Base-by-base conservation (phyloP, 805 yeast species). In the Kazachstania psychrophila region DNA sequence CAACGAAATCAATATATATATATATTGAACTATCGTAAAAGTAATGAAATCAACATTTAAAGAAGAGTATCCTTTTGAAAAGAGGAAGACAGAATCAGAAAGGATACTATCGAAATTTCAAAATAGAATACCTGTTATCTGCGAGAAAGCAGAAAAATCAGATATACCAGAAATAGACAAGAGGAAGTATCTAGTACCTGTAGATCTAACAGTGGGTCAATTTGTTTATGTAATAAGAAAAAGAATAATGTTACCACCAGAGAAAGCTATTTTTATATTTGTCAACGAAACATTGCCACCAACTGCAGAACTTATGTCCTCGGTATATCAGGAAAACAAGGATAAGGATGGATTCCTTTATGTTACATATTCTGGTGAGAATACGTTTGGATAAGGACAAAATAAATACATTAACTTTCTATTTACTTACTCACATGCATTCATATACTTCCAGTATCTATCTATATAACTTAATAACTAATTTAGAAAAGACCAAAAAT, bases 301-400 rank as follows among this genome's bases (percentile, higher is more conserved):
- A 32, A 92, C 98, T 3, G 96, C 97, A 15, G 95, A 97, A 13
- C 73, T 92, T 48, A 86, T 92, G 92, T 81, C 94, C 51, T 74
- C 92, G 17, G 82, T 92, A 46, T 92, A 92, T 58, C 94, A 88
- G 54, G 96, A 92, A 62, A 95, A 92, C 64, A 87, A 87, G 66
- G 98, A 92, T 58, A 89, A 89, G 56, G 98, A 92, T 60, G 98
- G 98, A 25, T 92, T 92, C 64, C 75, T 92, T 56, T 92, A 92
- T 64, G 89, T 92, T 46, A 75, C 94, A 45, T 89, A 89, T 66
- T 84, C 96, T 6, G 97, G 98, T 33, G 98, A 92, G 64, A 92
- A 92, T 65, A 92, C 98, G 6, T 92, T 92, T 67, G 98, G 98
- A 13, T 4, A 4, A 20, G 10, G 10, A n/a, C n/a, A n/a, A n/a